phyloP scores from a whole-genome alignment of 2,329 filamentous ascomycete genomes.

The Fusarium chuoi region DNA sequence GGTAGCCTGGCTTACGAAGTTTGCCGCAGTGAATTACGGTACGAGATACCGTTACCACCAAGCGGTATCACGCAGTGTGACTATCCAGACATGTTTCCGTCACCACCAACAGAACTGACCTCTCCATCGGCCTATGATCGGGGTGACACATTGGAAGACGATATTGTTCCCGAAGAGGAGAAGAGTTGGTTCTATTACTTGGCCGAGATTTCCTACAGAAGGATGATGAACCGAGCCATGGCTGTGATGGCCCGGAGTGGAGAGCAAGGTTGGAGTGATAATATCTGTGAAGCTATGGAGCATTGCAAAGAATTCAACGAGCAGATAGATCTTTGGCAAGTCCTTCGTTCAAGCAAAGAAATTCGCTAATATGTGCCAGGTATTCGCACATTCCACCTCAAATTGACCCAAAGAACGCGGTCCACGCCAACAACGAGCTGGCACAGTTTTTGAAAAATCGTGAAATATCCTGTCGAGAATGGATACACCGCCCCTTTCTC shows the following conservation, averaged over 20 bases:
- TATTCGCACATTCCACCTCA: background rate
- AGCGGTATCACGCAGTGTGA: background rate
- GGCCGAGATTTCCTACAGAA: background rate
- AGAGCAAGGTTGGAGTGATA: background rate
- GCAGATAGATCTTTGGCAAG: background rate
- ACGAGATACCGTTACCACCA: background rate
- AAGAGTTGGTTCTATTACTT: conserved; percentile 1
- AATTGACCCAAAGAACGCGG: background rate
- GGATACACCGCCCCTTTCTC: background rate
- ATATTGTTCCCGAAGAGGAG: background rate
- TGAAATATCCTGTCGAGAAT: background rate
- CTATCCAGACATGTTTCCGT: background rate
- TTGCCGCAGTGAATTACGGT: background rate
- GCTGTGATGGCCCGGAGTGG: background rate
- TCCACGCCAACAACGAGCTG: background rate
- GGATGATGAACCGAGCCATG: background rate
- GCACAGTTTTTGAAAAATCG: background rate
- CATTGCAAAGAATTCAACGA: background rate
- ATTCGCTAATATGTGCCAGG: background rate
- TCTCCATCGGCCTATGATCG: background rate
- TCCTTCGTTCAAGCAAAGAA: accelerated
- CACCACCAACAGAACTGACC: background rate
- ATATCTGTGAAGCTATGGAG: background rate
- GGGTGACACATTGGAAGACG: background rate
- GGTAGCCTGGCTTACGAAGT: accelerated